Evolutionary conservation across 495 filamentous ascomycete species (phyloP), one percentile per base, ranked within the genome.

Genomic region (Rostrohypoxylon terebratum): DNA sequence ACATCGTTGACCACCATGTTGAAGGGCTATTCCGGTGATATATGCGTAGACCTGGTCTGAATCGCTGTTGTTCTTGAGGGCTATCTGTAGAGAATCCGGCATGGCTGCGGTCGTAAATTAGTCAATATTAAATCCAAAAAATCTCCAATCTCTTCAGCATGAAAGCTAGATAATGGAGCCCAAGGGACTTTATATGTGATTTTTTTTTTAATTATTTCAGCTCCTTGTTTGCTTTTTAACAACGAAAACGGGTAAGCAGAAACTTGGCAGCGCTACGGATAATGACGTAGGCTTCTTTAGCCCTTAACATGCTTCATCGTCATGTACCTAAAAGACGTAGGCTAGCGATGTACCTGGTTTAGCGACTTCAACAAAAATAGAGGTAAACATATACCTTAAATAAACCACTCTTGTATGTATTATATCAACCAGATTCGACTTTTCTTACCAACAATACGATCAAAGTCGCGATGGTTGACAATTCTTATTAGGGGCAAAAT

Each of bases 11-110:
- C 70, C 67, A 58, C 65, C 63, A 62, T 79, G 65, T n/a, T 81
- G 82, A 23, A 83, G 72, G 25, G 83, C 79, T 25, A 84, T 75
- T 6, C 83, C 83, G 20, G 82, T 83, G 74, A 84, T 82, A 67
- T 81, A 84, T 16, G 82, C 78, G 44, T 75, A 81, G 4, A 81
- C 72, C 9, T 75, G 68, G 25, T 63, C 62, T 11, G 79, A 76
- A 20, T 75, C 63, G 59, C 79, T 79, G 20, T 71, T 74, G 66
- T 84, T 84, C 51, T 75, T 70, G 1, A 84, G 73, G 23, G 79
- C 78, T 59, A 84, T 74, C 28, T 76, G 72, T 16, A 84, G 68
- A 8, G 81, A 81, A 59, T 73, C 47, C 10, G 83, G 83, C 82
- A 84, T 84, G n/a, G 33, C 75, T 54, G 7, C 16, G 20, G 31